Conservation (phyloP, 495 filamentous ascomycete species). For the Choiromyces venosus region DNA sequence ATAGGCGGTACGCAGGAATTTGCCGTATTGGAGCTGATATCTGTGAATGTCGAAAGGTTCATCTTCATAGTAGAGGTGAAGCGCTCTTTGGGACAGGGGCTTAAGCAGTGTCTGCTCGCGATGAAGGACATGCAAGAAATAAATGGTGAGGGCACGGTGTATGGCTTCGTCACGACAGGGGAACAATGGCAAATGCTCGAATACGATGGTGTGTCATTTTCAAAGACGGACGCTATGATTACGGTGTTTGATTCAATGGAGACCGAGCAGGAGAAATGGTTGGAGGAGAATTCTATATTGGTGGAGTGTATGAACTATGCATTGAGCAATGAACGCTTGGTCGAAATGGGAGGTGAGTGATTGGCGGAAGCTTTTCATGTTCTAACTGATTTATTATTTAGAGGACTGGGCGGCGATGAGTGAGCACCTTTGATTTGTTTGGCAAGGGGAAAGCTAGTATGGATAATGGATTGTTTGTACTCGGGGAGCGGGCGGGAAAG, state of each 20-base stretch:
- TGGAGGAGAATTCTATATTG: constrained; percentile 9
- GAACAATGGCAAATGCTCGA: neutral
- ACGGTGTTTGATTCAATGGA: neutral
- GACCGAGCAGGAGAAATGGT: neutral
- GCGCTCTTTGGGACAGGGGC: constrained; percentile 13
- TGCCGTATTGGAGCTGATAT: constrained; percentile 16
- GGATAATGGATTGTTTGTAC: too few relatives aligned
- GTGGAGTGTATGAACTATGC: neutral
- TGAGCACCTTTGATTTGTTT: too few relatives aligned
- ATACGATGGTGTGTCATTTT: neutral
- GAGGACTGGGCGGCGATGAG: too few relatives aligned
- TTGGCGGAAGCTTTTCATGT: too few relatives aligned
- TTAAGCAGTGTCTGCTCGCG: constrained; percentile 21
- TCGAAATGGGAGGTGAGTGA: neutral
- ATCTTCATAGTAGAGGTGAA: constrained; percentile 17
- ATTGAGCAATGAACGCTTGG: constrained; percentile 12
- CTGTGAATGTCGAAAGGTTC: constrained; percentile 6
- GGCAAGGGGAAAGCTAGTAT: too few relatives aligned
- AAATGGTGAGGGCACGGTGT: constrained; percentile 13
- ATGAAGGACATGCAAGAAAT: constrained; percentile 9
- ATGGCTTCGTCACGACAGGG: neutral
- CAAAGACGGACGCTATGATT: neutral
- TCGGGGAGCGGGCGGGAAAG: too few relatives aligned
- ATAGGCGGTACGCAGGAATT: constrained; percentile 9
- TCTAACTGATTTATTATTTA: too few relatives aligned